Conservation (phyloP, 352 stramenopile genomes). For the Pythium myriotylum region DNA sequence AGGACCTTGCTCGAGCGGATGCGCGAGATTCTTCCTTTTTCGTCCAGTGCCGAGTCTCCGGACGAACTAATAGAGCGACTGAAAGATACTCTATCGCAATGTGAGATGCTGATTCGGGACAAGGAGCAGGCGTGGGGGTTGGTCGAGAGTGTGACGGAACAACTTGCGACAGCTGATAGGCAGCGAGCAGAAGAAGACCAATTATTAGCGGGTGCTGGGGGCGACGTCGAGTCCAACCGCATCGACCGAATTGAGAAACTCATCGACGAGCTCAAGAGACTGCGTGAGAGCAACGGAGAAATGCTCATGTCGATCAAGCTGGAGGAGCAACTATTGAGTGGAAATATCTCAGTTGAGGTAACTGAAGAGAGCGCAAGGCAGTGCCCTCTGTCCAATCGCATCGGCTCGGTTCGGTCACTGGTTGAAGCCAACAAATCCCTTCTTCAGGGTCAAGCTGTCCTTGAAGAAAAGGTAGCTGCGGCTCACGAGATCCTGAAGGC, state of each 20-base stretch:
- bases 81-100: conserved; percentile 27
- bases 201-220: conserved; percentile 20
- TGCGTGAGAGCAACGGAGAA: conserved; percentile 7
- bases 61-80: conserved; percentile 43
- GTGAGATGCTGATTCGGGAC: conserved; percentile 7
- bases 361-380: too few species aligned
- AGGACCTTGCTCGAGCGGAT: conserved; percentile 8
- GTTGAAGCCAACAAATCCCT: too few species aligned
- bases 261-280: conserved; percentile 25
- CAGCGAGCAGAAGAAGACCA: conserved; percentile 27
- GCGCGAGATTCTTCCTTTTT: conserved; percentile 32
- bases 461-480: neutral
- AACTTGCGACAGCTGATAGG: conserved; percentile 23
- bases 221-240: neutral
- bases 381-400: too few species aligned
- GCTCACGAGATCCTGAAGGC: neutral
- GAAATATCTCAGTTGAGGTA: too few species aligned
- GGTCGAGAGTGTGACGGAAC: conserved; percentile 26
- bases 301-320: conserved; percentile 13
- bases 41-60: conserved; percentile 30
- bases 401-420: too few species aligned
- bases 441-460: neutral
- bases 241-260: conserved; percentile 36
- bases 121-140: conserved; percentile 13
- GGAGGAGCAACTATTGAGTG: conserved; percentile 10